Evolutionary conservation across 2,329 filamentous ascomycete genomes (phyloP).

Genomic region (Stagonosporopsis chrysanthemi): DNA sequence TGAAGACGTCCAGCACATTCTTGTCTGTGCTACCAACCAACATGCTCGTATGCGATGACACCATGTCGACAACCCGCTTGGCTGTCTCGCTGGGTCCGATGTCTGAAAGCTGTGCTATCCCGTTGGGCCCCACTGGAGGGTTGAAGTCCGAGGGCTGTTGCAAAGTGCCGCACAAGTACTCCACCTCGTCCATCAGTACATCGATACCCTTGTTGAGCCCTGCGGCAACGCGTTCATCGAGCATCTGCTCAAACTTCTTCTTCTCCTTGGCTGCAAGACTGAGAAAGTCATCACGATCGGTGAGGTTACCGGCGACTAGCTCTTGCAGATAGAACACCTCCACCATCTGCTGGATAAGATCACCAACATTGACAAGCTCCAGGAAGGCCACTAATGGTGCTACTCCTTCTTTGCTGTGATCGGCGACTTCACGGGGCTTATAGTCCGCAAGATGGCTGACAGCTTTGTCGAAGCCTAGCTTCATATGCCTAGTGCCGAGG

Average conservation of each 20-base stretch:
- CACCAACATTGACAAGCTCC: slow-evolving; percentile 96
- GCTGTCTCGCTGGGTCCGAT: slow-evolving; percentile 82
- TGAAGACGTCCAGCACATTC: slow-evolving; percentile 97
- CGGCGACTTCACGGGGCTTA: slow-evolving; percentile 82
- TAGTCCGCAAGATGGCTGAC: slow-evolving; percentile 90
- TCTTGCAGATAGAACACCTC: slow-evolving; percentile 99
- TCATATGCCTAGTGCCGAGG: slow-evolving; percentile 85
- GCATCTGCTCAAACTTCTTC: slow-evolving; percentile 98
- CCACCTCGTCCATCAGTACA: slow-evolving; percentile 97
- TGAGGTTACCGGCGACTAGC: slow-evolving; percentile 79
- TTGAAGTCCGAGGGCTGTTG: slow-evolving; percentile 92
- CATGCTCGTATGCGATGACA: slow-evolving; percentile 90
- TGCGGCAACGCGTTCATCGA: slow-evolving; percentile 94
- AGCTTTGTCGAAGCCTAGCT: slow-evolving; percentile 91
- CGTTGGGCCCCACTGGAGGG: slow-evolving; percentile 60
- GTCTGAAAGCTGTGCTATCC: slow-evolving; percentile 54
- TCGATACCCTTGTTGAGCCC: slow-evolving; percentile 98
- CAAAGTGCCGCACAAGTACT: slow-evolving; percentile 89
- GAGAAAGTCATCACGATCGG: slow-evolving; percentile 92
- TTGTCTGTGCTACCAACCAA: slow-evolving; percentile 95
- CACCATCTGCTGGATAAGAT: slow-evolving; percentile 98
- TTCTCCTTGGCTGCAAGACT: slow-evolving; percentile 92
- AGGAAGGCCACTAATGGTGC: slow-evolving; percentile 94
- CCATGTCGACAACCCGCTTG: slow-evolving; percentile 79
- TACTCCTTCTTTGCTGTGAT: slow-evolving; percentile 75